These are phyloP conservation scores for Cytospora piceae DNA, from an alignment of 2,329 filamentous ascomycete genomes.

Conservation along the genomic window DNA sequence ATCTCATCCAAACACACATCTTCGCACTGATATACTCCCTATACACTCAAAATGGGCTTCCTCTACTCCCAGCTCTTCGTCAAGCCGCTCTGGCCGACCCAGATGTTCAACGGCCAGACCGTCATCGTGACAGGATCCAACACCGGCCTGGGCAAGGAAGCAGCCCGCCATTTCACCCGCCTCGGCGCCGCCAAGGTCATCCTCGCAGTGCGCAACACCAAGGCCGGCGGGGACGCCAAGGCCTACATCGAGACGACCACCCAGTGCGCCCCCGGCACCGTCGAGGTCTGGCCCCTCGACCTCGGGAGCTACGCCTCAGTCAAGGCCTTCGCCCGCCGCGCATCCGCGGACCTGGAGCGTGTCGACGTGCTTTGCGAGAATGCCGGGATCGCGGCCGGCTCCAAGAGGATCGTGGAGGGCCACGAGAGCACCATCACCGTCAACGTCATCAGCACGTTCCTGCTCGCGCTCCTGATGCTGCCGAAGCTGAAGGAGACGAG, in stretches of 20 bases:
- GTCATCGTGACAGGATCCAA: slow-evolving; percentile 48
- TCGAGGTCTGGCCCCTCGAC: slow-evolving; percentile 49
- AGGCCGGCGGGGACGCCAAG: slow-evolving; percentile 37
- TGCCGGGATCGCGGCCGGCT: slow-evolving; percentile 45
- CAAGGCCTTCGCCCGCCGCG: slow-evolving; percentile 43
- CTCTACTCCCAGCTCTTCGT: slow-evolving; percentile 26
- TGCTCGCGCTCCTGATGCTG: slow-evolving; percentile 51
- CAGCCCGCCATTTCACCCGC: slow-evolving; percentile 41
- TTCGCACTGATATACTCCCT: neutral
- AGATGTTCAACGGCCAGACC: slow-evolving; percentile 35
- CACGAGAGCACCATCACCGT: slow-evolving; percentile 54
- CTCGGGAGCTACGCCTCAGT: slow-evolving; percentile 46
- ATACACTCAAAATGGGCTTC: slow-evolving; percentile 16
- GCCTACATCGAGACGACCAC: slow-evolving; percentile 32
- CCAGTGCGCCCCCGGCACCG: neutral
- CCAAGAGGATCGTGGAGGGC: slow-evolving; percentile 45
- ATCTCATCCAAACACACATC: neutral
- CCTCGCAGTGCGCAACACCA: slow-evolving; percentile 42
- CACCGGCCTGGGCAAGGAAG: slow-evolving; percentile 46
- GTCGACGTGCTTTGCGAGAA: slow-evolving; percentile 52
- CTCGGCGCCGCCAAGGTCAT: slow-evolving; percentile 43
- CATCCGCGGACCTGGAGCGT: slow-evolving; percentile 39
- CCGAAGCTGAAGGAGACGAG: slow-evolving; percentile 47
- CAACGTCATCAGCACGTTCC: slow-evolving; percentile 38
- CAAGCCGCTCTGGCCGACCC: slow-evolving; percentile 24